Conservation (phyloP, 345 rosid genomes). For the Rhizophora apiculata region DNA sequence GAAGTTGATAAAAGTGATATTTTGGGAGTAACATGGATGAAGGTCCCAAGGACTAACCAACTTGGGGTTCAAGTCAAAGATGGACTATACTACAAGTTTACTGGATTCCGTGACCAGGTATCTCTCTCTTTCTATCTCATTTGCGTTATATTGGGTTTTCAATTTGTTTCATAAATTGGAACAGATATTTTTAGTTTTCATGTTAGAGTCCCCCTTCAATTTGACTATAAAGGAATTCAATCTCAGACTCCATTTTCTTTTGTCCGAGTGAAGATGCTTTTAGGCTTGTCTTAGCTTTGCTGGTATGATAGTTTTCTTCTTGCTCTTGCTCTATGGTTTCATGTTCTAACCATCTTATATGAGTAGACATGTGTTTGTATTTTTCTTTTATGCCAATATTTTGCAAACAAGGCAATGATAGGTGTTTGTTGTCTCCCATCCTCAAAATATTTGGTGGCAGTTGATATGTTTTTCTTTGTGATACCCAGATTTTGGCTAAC, state of each 20-base stretch:
- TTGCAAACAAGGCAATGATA: background rate
- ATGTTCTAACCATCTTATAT: background rate
- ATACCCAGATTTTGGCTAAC: too few species aligned
- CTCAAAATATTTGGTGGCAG: too few species aligned
- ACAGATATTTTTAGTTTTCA: too few species aligned
- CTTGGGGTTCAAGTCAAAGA: slow-evolving; percentile 73
- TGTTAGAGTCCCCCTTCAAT: background rate
- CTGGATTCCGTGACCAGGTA: slow-evolving; percentile 92
- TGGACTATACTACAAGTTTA: slow-evolving; percentile 82
- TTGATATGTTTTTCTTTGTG: too few species aligned
- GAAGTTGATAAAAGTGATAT: slow-evolving; percentile 87
- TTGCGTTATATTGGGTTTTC: background rate
- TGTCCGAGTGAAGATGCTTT: background rate
- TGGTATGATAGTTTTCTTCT: background rate
- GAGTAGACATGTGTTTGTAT: background rate
- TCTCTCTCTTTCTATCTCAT: background rate
- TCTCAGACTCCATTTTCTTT: background rate
- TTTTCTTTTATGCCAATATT: background rate
- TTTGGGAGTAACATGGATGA: slow-evolving; percentile 75
- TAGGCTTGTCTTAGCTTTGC: background rate
- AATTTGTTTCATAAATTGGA: background rate
- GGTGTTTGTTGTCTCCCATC: too few species aligned
- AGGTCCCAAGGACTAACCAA: slow-evolving; percentile 79
- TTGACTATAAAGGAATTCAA: background rate
- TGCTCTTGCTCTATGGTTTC: background rate